Percentiles rank a stretch among this genome's conserved stretches.
phyloP scores from a whole-genome alignment of 2,329 filamentous ascomycete genomes.

The Eutypella sp. region DNA sequence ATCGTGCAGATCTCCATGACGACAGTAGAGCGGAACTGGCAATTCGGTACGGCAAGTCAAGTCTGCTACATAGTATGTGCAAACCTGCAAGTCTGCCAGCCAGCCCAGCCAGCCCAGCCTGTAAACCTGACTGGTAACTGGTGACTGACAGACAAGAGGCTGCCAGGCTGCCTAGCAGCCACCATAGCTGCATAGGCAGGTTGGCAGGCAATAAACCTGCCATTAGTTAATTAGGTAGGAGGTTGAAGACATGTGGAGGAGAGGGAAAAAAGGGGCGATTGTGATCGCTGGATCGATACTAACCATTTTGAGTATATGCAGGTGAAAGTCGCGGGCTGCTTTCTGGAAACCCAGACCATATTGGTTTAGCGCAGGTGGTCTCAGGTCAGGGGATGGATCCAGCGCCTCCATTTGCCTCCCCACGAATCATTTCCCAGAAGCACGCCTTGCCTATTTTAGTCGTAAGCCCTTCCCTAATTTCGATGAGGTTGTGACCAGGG shows the following conservation, averaged over 20 bases:
- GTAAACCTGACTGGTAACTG: no score
- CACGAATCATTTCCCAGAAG: neutral
- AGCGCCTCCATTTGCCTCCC: neutral
- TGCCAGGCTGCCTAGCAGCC: no score
- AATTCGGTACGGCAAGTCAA: no score
- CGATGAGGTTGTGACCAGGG: neutral
- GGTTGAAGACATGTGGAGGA: neutral
- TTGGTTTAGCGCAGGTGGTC: neutral
- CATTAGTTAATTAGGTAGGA: no score
- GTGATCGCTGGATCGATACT: neutral
- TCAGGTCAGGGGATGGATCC: neutral
- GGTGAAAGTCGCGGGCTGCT: neutral
- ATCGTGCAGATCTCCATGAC: no score
- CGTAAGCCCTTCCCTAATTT: neutral
- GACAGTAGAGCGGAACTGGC: no score
- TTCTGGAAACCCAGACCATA: neutral
- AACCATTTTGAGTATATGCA: neutral
- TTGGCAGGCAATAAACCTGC: no score
- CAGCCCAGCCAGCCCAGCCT: no score
- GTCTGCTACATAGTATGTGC: no score
- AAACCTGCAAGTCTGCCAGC: no score
- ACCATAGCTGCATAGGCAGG: no score
- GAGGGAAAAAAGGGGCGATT: conserved; percentile 1
- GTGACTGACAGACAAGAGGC: no score
- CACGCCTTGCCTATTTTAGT: neutral